These are phyloP conservation scores for Calonectria pseudoturangicola DNA, from an alignment of 2,329 filamentous ascomycete species.

Conservation along the genomic window DNA sequence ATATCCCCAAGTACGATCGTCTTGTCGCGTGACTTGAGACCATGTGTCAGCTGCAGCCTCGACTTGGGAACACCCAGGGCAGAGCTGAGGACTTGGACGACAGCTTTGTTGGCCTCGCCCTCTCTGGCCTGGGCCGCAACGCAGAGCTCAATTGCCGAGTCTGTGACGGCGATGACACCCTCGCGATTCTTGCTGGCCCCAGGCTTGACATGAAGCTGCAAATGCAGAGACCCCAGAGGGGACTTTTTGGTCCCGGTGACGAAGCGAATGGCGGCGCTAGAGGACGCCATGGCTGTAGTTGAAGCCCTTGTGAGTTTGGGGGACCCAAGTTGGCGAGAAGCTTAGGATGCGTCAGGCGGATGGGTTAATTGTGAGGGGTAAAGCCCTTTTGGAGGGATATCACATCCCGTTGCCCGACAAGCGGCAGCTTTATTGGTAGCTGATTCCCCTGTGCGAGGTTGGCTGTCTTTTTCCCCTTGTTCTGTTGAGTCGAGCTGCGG, in stretches of 20 bases:
- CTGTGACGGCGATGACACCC: slow-evolving; percentile 74
- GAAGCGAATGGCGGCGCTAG: slow-evolving; percentile 65
- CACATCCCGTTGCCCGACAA: slow-evolving; percentile 39
- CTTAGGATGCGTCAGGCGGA: slow-evolving; percentile 37
- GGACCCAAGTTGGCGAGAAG: slow-evolving; percentile 33
- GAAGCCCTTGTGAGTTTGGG: slow-evolving; percentile 24
- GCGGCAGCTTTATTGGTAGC: slow-evolving; percentile 31
- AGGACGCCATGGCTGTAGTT: slow-evolving; percentile 52
- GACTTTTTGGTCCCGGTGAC: slow-evolving; percentile 69
- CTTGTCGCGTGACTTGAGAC: slow-evolving; percentile 79
- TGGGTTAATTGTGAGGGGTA: slow-evolving; percentile 49
- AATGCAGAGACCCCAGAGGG: slow-evolving; percentile 68
- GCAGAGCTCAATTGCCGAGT: slow-evolving; percentile 77
- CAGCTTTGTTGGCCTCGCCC: slow-evolving; percentile 81
- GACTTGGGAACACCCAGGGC: slow-evolving; percentile 78
- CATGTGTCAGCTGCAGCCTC: slow-evolving; percentile 76
- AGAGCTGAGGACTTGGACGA: slow-evolving; percentile 77
- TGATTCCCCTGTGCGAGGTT: slow-evolving; percentile 6
- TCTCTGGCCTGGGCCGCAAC: slow-evolving; percentile 80
- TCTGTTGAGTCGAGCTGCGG: slow-evolving; percentile 18
- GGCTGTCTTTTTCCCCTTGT: not conserved
- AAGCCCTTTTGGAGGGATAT: slow-evolving; percentile 37
- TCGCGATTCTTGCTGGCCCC: slow-evolving; percentile 77
- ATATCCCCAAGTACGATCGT: slow-evolving; percentile 67
- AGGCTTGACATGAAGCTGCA: slow-evolving; percentile 81